Conservation (phyloP, 306 rosid species). For the Oemleria cerasiformis region DNA sequence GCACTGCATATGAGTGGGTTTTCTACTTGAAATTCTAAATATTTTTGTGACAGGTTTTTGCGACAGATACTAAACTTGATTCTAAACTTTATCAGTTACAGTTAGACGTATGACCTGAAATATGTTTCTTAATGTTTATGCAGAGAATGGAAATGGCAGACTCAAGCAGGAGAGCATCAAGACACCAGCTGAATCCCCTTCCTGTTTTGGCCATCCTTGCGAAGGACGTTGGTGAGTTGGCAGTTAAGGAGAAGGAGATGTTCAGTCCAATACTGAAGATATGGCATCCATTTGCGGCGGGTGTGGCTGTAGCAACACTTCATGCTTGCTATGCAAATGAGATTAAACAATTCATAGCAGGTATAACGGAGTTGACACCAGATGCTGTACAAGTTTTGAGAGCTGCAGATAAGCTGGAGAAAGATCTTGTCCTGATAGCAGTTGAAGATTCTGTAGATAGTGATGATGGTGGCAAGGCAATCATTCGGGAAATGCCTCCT, state of each 20-base stretch:
- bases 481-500: conserved; percentile 99
- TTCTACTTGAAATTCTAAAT: not conserved
- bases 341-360: conserved; percentile 78
- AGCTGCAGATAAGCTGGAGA: conserved; percentile 97
- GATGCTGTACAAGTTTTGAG: conserved; percentile 91
- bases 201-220: conserved; percentile 91
- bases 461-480: conserved; percentile 96
- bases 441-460: conserved; percentile 95
- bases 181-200: conserved; percentile 83
- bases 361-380: conserved; percentile 85
- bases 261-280: conserved; percentile 90
- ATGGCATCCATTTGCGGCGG: conserved; percentile 97
- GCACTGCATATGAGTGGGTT: not conserved
- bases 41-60: not conserved
- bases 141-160: conserved; percentile 98
- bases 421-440: conserved; percentile 92
- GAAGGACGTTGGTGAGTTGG: conserved; percentile 89
- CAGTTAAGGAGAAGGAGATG: conserved; percentile 68
- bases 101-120: conserved; percentile 27
- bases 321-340: conserved; percentile 91
- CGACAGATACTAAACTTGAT: not conserved
- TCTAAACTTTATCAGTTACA: not conserved
- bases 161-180: conserved; percentile 93
- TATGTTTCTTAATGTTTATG: conserved; percentile 27
- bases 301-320: conserved; percentile 97